Conservation (phyloP, 306 rosid species). For the Cicer yamashitae region DNA sequence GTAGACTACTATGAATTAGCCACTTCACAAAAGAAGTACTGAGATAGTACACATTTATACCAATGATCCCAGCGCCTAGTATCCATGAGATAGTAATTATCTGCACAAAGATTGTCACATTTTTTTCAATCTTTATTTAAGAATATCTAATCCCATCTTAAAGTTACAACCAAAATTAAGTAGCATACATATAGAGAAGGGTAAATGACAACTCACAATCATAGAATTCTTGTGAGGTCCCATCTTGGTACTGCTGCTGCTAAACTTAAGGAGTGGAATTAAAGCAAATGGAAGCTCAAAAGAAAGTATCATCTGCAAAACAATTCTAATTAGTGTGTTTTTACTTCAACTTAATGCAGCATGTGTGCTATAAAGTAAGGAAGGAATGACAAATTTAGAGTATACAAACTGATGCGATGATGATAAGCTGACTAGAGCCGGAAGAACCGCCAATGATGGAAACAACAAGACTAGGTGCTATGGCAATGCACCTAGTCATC, state of each 20-base stretch:
- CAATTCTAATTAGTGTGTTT: background rate
- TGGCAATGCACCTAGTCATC: constrained; percentile 80
- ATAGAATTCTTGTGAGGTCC: constrained; percentile 83
- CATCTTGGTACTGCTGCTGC: constrained; percentile 80
- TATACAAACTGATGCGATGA: constrained; percentile 73
- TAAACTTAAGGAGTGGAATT: constrained; percentile 89
- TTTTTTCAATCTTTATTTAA: background rate
- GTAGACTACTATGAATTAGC: constrained; percentile 69
- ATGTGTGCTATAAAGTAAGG: background rate
- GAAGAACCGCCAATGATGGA: constrained; percentile 63
- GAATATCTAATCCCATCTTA: background rate
- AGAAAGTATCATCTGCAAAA: constrained; percentile 86
- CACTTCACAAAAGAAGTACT: constrained; percentile 71
- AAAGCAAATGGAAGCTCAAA: constrained; percentile 91
- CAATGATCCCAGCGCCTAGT: constrained; percentile 68
- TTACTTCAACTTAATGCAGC: background rate
- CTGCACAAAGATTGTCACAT: constrained; percentile 48
- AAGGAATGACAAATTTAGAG: background rate
- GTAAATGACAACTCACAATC: constrained; percentile 42
- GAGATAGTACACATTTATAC: constrained; percentile 82
- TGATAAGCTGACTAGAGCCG: constrained; percentile 55
- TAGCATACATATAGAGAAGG: background rate
- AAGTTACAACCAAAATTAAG: background rate
- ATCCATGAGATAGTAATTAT: constrained; percentile 72
- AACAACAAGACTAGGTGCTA: constrained; percentile 82